Percentiles rank a stretch among this genome's conserved stretches.
These are phyloP conservation scores for Aspergillus novoparasiticus DNA, from an alignment of 2,329 filamentous ascomycete genomes.

Conservation along the genomic window DNA sequence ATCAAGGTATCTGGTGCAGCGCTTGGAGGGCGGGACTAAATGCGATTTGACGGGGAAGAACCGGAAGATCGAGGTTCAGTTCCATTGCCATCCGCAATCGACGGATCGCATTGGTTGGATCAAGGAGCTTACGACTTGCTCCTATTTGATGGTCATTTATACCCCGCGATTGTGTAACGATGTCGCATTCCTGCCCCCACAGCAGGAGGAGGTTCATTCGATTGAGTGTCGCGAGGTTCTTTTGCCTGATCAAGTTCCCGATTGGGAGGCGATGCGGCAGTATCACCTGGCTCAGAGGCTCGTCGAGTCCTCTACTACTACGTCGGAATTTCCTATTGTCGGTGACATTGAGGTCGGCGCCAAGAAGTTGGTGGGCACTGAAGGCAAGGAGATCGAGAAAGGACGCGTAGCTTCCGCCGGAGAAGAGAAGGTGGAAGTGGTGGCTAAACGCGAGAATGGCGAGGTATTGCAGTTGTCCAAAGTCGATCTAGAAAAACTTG, in stretches of 20 bases:
- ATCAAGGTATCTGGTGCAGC: conserved; percentile 83
- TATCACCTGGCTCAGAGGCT: conserved; percentile 36
- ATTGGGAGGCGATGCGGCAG: conserved; percentile 47
- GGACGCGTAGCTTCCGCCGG: conserved; percentile 58
- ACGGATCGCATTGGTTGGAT: conserved; percentile 84
- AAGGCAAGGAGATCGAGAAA: conserved; percentile 60
- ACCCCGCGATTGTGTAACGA: conserved; percentile 87
- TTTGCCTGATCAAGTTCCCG: conserved; percentile 54
- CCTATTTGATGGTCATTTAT: conserved; percentile 90
- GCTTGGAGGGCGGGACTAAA: conserved; percentile 73
- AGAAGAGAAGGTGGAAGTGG: conserved; percentile 50
- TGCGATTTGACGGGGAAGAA: conserved; percentile 84
- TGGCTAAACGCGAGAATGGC: conserved; percentile 63
- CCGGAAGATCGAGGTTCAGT: conserved; percentile 79
- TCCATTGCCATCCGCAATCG: conserved; percentile 75
- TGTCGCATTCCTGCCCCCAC: conserved; percentile 79
- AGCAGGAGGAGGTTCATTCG: conserved; percentile 72
- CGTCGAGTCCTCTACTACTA: conserved; percentile 29
- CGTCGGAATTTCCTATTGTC: conserved; percentile 46
- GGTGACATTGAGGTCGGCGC: conserved; percentile 64
- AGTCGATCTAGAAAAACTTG: conserved; percentile 68
- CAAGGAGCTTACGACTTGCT: conserved; percentile 87
- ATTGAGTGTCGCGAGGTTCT: conserved; percentile 78
- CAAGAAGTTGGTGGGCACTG: conserved; percentile 56
- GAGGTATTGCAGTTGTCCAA: conserved; percentile 62